Base-by-base conservation (phyloP, 495 filamentous ascomycete genomes). In the Pyrenula aspistea region DNA sequence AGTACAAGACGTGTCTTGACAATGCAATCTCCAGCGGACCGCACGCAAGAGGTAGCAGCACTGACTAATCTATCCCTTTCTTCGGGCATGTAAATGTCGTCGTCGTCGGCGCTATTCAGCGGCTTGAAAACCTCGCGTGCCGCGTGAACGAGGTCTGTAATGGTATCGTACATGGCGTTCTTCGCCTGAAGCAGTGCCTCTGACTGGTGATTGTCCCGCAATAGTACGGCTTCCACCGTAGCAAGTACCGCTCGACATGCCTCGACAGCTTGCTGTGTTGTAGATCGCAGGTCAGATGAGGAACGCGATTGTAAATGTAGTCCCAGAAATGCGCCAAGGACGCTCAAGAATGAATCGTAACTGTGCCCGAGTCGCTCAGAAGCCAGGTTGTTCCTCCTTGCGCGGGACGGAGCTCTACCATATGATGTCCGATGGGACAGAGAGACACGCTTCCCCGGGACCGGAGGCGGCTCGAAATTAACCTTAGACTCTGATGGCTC, bases 301-400 rank as follows among this genome's bases (percentile, higher is more conserved):
- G 91, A 92, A 56, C 91, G 86, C 8, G 89, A 90, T 65, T 96
- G 89, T 55, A 95, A 78, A 61, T 95, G 89, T 25, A 95, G 74
- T 12, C 94, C 93, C 69, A 96, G 91, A 65, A 96, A 95, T 10
- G 87, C 90, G 47, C 88, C 91, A 51, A 97, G 79, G 62, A 87
- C 84, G 24, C 91, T 89, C 31, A 98, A 77, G 66, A 96, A 94
- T 12, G 77, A 76, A 70, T 98, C 91, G 68, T 96, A 91, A 25
- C 84, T 83, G 47, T 77, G 72, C 59, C 80, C 83, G 25, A 98
- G 79, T 59, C 84, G 85, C 57, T 78, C 75, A 2, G 82, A 85
- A 1, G 82, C 83, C 49, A 87, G 71, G 57, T 79, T 81, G 25
- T 67, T 71, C 60, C 72, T 75, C 59, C 68, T 67, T 42, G 66